Evolutionary conservation across 2,329 filamentous ascomycete species (phyloP), one percentile per base, ranked within the genome.

Genomic region (Colletotrichum lindemuthianum): DNA sequence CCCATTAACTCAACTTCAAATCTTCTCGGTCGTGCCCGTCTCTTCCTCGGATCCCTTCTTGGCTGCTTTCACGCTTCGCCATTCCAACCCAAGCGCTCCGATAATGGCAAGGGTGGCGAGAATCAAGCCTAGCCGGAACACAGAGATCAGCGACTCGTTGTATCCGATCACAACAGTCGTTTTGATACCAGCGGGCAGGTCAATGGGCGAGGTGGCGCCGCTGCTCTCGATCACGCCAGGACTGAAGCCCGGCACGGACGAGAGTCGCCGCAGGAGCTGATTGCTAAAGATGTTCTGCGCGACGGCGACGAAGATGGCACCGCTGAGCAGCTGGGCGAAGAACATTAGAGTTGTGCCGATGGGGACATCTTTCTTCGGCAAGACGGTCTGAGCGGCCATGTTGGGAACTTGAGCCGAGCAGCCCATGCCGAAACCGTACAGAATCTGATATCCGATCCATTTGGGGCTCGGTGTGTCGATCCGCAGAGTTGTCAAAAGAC

Each of bases 91-190:
- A 2, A 81, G 68, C 0, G 81, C 78, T 1, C 83, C 86, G 15
- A 88, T 43, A 12, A 87, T 78, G 5, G 79, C 82, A 4, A 87
- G 41, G 4, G 77, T 76, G 0, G 80, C 77, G 60, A 86, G 73
- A 0, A 84, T 82, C 6, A 86, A 75, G 2, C 79, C 79, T 2
- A 89, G 82, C 64, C 85, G 84, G 70, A 87, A 90, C 0, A 82
- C 81, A 50, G 81, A 72, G 1, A 78, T 79, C 11, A 90, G 70
- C 0, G 86, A 81, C 7, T 76, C 69, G 69, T 89, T 90, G 75
- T 90, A 90, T 0, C 83, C 85, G 7, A 59, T 12, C 12, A 74
- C 34, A 1, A 70, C 61, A 0, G 51, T 55, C 8, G 2, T 9
- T 36, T 49, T 60, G 4, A 65, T 11, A 2, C 48, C 39, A 10